phyloP scores from a whole-genome alignment of 2,329 filamentous ascomycete species.

The Sordariomycetes sp. region DNA sequence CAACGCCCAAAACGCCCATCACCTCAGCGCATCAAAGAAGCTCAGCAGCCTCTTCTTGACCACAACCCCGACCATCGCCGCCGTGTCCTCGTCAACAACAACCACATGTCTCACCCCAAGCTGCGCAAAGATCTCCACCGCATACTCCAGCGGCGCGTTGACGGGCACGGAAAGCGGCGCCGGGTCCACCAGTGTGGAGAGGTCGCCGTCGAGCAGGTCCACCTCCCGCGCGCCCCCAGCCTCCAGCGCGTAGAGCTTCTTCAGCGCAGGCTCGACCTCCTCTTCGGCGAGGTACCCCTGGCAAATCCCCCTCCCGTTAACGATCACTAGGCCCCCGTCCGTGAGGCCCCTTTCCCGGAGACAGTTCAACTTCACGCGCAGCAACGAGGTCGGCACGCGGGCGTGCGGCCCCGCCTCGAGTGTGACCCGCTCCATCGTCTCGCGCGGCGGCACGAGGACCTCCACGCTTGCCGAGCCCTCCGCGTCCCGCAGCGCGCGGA shows the following conservation, averaged over 20 bases:
- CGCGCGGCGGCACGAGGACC: constrained; percentile 37
- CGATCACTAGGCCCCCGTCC: constrained; percentile 46
- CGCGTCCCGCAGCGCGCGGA: constrained; percentile 21
- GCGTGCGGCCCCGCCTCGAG: constrained; percentile 31
- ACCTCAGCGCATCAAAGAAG: constrained; percentile 3
- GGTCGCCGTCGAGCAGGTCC: constrained; percentile 18
- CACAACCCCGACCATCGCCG: constrained; percentile 38
- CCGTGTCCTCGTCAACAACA: constrained; percentile 38
- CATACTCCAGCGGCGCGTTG: constrained; percentile 45
- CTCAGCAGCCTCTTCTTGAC: constrained; percentile 42
- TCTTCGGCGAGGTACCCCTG: constrained; percentile 44
- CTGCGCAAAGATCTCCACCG: constrained; percentile 49
- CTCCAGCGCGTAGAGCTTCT: constrained; percentile 17
- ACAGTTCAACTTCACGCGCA: constrained; percentile 32
- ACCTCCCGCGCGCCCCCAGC: constrained; percentile 11
- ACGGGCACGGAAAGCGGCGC: constrained; percentile 39
- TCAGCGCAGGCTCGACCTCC: constrained; percentile 39
- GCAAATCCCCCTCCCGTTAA: constrained; percentile 32
- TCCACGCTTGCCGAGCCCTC: constrained; percentile 23
- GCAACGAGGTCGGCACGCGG: constrained; percentile 21
- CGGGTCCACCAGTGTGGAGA: constrained; percentile 39
- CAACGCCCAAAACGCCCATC: not conserved
- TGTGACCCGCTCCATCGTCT: constrained; percentile 46
- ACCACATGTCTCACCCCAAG: constrained; percentile 42
- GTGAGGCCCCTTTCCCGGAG: constrained; percentile 38